Base-by-base conservation (phyloP, 306 rosid species). In the Cucurbita argyrosperma region DNA sequence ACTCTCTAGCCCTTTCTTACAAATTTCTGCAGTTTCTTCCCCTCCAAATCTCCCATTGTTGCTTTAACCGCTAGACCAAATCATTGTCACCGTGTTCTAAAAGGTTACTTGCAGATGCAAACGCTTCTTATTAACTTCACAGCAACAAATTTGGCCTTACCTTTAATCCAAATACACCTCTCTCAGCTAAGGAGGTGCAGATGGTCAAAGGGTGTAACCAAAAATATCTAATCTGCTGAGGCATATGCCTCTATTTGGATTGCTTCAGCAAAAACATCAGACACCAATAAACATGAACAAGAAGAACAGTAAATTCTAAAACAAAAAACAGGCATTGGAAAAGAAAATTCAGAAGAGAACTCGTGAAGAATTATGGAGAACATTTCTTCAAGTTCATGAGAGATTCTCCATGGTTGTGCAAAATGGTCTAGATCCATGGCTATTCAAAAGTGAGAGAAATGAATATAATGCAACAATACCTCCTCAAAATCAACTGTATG, bases 401-500 rank as follows among this genome's bases (percentile, higher is more conserved):
- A 10, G 43, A 66, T 42, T 18, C 72, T 2, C 15, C 52, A 66
- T 64, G 54, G 10, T 42, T 65, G 35, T 42, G 52, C 72, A 42
- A 18, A 18, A 54, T 14, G 21, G 10, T 61, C 67, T 3, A 61
- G 67, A 61, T 40, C 71, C 30, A 39, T n/a, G 26, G 37, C 51
- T 42, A 39, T 39, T 63, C 50, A 63, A 39, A 40, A 16, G n/a
- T 65, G 23, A 35, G 30, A n/a, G 70, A 81, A 0, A 77, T 18
- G 37, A 9, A 15, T 50, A 23, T 5, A 8, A 6, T n/a, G 8
- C 16, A 68, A 19, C 45, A 35, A 37, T 77, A 92, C 98, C 98
- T 92, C 56, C 63, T 79, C 74, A 92, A 87, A 23, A 88, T 87
- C 63, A 86, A 77, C 76, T 68, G 57, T 18, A 92, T 85, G 75